Evolutionary conservation across 2,329 filamentous ascomycete species (phyloP).

Genomic region (Pseudopyricularia cyperi): DNA sequence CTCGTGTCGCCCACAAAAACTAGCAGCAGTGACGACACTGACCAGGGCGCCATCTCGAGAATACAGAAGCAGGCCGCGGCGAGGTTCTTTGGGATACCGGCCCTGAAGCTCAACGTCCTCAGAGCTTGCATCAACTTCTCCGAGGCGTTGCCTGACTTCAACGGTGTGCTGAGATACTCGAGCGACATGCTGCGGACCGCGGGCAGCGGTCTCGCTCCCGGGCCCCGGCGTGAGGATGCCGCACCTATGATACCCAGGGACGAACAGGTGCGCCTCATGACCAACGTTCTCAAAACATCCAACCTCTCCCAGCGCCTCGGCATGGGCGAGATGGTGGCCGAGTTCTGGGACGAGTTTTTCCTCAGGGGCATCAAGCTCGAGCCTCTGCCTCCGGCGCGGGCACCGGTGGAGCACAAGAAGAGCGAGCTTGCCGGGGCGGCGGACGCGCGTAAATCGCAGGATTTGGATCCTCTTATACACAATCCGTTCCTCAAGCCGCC

Average conservation of each 20-base stretch:
- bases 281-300: constrained; percentile 76
- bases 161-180: constrained; percentile 79
- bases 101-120: constrained; percentile 75
- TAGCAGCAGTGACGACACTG: constrained; percentile 27
- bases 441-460: constrained; percentile 39
- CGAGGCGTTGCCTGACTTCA: constrained; percentile 84
- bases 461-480: constrained; percentile 81
- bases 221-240: constrained; percentile 52
- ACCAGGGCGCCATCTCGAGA: constrained; percentile 38
- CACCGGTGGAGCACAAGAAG: constrained; percentile 53
- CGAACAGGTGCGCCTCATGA: constrained; percentile 73
- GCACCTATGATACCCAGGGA: constrained; percentile 62
- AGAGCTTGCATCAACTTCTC: constrained; percentile 87
- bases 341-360: constrained; percentile 96
- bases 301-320: constrained; percentile 66
- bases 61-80: constrained; percentile 45
- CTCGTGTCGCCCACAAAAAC: constrained; percentile 10
- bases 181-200: constrained; percentile 72
- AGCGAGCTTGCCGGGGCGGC: constrained; percentile 37
- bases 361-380: constrained; percentile 66
- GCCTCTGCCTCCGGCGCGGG: constrained; percentile 41
- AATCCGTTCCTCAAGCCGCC: constrained; percentile 74
- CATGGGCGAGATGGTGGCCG: constrained; percentile 50
- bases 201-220: constrained; percentile 67
- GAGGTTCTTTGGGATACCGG: constrained; percentile 62